A percentile compares a stretch with the other conserved stretches of the same genome.
Evolutionary conservation across 1,284 basidiomycete species (phyloP).

Genomic region (Termitomyces sp.): DNA sequence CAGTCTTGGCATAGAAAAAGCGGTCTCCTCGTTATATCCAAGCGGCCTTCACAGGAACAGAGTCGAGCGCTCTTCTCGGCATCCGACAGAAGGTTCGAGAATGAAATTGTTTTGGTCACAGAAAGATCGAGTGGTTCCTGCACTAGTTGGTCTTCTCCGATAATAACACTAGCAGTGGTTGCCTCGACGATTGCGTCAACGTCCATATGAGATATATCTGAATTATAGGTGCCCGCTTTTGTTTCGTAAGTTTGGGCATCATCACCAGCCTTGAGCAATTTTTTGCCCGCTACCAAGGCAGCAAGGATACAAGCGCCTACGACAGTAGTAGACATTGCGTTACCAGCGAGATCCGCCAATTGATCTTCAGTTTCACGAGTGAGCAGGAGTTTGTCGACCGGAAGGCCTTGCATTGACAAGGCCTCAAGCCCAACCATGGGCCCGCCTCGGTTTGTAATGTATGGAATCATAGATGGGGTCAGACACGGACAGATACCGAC

Average conservation of each 20-base stretch:
- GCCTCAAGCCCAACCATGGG: slow-evolving; percentile 94
- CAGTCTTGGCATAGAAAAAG: slow-evolving; percentile 76
- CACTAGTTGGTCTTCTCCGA: slow-evolving; percentile 65
- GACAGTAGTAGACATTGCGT: slow-evolving; percentile 96
- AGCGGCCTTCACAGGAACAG: slow-evolving; percentile 86
- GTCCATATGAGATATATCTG: slow-evolving; percentile 41
- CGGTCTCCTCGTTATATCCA: slow-evolving; percentile 67
- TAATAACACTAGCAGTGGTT: slow-evolving; percentile 42
- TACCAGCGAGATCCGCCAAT: slow-evolving; percentile 90
- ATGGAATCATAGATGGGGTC: slow-evolving; percentile 95
- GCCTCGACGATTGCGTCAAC: slow-evolving; percentile 33
- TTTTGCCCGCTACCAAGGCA: slow-evolving; percentile 66
- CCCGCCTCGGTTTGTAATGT: slow-evolving; percentile 93
- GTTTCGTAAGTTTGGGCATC: slow-evolving; percentile 60
- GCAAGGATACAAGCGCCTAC: slow-evolving; percentile 88
- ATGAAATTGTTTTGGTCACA: slow-evolving; percentile 40
- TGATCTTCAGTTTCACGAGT: slow-evolving; percentile 94
- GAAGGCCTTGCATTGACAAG: slow-evolving; percentile 89
- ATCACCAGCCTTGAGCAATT: slow-evolving; percentile 59
- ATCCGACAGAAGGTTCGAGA: slow-evolving; percentile 55
- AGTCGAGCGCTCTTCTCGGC: slow-evolving; percentile 75
- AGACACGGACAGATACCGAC: slow-evolving; percentile 88
- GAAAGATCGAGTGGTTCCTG: slow-evolving; percentile 67
- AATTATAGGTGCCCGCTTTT: slow-evolving; percentile 40
- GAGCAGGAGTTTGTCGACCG: slow-evolving; percentile 85